Evolutionary conservation across 306 rosid species (phyloP).

Genomic region (Pueraria montana): DNA sequence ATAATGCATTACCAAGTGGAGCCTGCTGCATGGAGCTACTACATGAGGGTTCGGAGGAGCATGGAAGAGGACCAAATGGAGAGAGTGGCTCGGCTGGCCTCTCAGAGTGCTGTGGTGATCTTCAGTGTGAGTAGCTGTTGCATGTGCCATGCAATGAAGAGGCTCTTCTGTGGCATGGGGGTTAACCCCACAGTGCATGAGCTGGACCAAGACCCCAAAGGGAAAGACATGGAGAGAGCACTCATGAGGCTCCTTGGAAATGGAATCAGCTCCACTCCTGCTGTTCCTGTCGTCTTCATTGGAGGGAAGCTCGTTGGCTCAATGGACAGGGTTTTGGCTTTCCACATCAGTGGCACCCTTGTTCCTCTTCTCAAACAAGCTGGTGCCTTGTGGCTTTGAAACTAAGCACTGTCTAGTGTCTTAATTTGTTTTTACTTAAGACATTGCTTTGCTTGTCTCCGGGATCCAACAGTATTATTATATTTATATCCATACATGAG

Average conservation of each 20-base stretch:
- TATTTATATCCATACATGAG: neutral
- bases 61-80: slow-evolving; percentile 60
- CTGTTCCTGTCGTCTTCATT: slow-evolving; percentile 78
- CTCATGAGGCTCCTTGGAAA: slow-evolving; percentile 62
- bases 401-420: neutral
- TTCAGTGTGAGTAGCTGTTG: slow-evolving; percentile 83
- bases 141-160: slow-evolving; percentile 95
- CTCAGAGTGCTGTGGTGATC: slow-evolving; percentile 87
- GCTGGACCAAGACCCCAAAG: slow-evolving; percentile 74
- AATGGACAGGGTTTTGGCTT: slow-evolving; percentile 90
- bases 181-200: slow-evolving; percentile 85
- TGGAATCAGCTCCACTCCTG: slow-evolving; percentile 50
- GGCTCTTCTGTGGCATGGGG: slow-evolving; percentile 91
- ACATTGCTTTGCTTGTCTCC: neutral
- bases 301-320: slow-evolving; percentile 89
- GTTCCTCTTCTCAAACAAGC: slow-evolving; percentile 95
- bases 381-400: slow-evolving; percentile 88
- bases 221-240: slow-evolving; percentile 72
- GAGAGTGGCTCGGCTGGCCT: slow-evolving; percentile 69
- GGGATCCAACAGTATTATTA: neutral
- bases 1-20: slow-evolving; percentile 70
- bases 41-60: slow-evolving; percentile 51
- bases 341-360: slow-evolving; percentile 84
- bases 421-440: neutral
- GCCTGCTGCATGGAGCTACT: slow-evolving; percentile 57